Evolutionary conservation across 306 rosid species (phyloP).

Genomic region (Dalbergia cochinchinensis): DNA sequence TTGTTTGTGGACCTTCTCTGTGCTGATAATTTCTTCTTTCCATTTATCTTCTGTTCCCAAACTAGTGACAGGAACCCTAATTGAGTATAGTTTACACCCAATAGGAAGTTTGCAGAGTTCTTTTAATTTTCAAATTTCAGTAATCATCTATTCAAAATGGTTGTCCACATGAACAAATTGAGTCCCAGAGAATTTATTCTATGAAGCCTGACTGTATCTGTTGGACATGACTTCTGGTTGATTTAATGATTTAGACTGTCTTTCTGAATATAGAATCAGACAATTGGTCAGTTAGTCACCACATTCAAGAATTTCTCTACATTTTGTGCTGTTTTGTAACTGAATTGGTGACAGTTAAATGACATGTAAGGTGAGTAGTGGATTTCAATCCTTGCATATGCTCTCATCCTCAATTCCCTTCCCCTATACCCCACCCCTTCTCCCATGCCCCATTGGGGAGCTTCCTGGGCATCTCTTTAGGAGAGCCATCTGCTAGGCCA

Average conservation of each 20-base stretch:
- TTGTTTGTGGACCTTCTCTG: conserved; percentile 31
- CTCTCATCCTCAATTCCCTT: not conserved
- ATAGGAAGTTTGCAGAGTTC: conserved; percentile 12
- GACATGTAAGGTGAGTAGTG: not conserved
- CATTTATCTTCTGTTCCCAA: conserved; percentile 20
- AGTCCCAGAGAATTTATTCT: not conserved
- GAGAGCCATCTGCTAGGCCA: too few relatives aligned
- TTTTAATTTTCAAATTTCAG: conserved; percentile 21
- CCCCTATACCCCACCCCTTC: not conserved
- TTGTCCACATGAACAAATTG: conserved; percentile 14
- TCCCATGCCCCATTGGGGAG: not conserved
- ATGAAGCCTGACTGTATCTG: conserved; percentile 30
- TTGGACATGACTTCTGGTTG: not conserved
- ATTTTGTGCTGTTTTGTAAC: not conserved
- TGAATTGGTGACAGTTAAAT: not conserved
- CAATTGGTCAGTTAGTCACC: conserved; percentile 26
- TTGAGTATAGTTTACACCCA: conserved; percentile 24
- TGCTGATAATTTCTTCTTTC: conserved; percentile 34
- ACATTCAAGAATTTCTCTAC: not conserved
- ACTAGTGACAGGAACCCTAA: conserved; percentile 14
- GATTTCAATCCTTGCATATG: not conserved
- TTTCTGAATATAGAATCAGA: conserved; percentile 40
- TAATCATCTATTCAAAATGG: conserved; percentile 17
- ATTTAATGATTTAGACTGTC: conserved; percentile 11
- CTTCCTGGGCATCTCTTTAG: too few relatives aligned